Conservation (phyloP, 2,329 filamentous ascomycete genomes). For the Teratosphaeria destructans region DNA sequence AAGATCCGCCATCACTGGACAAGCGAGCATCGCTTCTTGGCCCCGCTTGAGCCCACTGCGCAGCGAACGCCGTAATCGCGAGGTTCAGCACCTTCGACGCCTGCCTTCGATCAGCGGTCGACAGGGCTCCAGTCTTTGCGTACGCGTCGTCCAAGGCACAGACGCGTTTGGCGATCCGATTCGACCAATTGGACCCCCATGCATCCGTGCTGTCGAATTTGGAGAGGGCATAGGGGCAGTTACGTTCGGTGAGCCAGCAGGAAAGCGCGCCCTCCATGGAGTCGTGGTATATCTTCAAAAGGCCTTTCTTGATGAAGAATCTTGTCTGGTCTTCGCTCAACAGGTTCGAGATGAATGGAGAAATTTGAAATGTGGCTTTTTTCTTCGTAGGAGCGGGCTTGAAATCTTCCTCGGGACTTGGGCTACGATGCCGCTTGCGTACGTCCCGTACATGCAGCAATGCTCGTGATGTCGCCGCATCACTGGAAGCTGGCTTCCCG, state of each 20-base stretch:
- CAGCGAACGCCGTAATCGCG: slow-evolving; percentile 10
- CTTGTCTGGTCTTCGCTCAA: not conserved
- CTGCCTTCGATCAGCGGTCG: slow-evolving; percentile 5
- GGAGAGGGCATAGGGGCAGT: slow-evolving; percentile 10
- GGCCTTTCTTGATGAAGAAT: not conserved
- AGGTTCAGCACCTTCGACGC: slow-evolving; percentile 9
- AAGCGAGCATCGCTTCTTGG: slow-evolving; percentile 7
- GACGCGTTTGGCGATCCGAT: slow-evolving; percentile 9
- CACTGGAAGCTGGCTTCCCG: not conserved
- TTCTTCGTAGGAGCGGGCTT: not conserved
- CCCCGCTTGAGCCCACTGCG: slow-evolving; percentile 12
- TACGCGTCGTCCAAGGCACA: slow-evolving; percentile 10
- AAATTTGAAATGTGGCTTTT: not conserved
- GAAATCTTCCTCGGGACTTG: not conserved
- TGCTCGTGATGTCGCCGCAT: not conserved
- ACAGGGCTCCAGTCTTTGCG: slow-evolving; percentile 6
- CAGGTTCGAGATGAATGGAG: not conserved
- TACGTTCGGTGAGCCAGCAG: slow-evolving; percentile 11
- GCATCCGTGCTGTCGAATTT: slow-evolving; percentile 7
- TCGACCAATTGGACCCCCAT: slow-evolving; percentile 11
- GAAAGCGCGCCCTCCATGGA: slow-evolving; percentile 10
- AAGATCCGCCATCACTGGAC: not conserved
- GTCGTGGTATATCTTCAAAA: slow-evolving; percentile 12
- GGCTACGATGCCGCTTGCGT: not conserved
- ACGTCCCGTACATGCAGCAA: not conserved